phyloP scores from a whole-genome alignment of 2,329 filamentous ascomycete species.

The Lasiodiplodia citricola region DNA sequence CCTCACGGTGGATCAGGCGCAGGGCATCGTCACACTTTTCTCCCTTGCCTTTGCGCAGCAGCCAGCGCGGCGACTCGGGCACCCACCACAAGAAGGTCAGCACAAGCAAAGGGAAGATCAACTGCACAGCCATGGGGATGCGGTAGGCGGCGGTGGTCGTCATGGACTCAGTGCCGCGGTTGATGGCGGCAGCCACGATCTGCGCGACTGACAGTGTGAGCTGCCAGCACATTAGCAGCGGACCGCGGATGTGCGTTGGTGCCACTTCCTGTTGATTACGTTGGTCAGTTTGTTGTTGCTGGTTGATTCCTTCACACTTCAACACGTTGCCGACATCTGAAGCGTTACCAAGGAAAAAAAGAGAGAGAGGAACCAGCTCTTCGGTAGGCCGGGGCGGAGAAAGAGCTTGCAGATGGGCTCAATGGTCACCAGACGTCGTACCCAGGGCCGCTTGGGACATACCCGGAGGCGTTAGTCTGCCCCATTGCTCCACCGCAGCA shows the following conservation, averaged over 20 bases:
- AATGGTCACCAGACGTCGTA: neutral
- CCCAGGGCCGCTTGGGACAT: neutral
- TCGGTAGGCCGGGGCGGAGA: too few species aligned
- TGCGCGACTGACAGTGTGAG: conserved; percentile 47
- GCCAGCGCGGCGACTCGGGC: conserved; percentile 33
- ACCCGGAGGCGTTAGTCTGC: neutral
- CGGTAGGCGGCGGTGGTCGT: conserved; percentile 33
- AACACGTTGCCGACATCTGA: too few species aligned
- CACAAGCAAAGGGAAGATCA: conserved; percentile 33
- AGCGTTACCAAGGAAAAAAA: too few species aligned
- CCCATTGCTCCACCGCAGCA: neutral
- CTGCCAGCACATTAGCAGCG: conserved; percentile 49
- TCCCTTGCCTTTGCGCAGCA: conserved; percentile 25
- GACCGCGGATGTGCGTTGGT: conserved; percentile 40
- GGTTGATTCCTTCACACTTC: too few species aligned
- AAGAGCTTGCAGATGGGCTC: too few species aligned
- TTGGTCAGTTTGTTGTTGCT: neutral
- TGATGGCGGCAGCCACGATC: conserved; percentile 44
- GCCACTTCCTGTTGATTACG: conserved; percentile 34
- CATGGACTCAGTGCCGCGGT: conserved; percentile 36
- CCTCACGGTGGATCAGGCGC: conserved; percentile 41
- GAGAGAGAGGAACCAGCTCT: too few species aligned
- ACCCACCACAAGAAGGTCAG: conserved; percentile 30
- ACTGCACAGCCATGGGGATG: conserved; percentile 34
- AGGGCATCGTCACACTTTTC: conserved; percentile 38